These are phyloP conservation scores for Coemansia sp. DNA, from an alignment of 192 early-diverging fungal genomes.

Conservation along the genomic window DNA sequence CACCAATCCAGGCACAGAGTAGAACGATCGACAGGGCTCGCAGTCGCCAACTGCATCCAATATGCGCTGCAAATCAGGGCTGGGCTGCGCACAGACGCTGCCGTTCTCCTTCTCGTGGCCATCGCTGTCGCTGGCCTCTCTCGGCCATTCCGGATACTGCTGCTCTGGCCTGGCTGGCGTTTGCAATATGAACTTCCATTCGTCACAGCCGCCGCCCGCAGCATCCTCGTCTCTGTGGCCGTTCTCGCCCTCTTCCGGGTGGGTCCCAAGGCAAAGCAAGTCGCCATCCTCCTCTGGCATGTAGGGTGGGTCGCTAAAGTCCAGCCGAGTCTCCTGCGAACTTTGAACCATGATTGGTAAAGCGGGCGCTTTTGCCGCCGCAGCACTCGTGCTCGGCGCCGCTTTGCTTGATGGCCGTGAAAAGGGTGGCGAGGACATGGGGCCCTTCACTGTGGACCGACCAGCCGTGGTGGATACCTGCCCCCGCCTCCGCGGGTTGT, in stretches of 20 bases:
- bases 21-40: constrained; percentile 37
- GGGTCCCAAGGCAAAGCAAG: constrained; percentile 30
- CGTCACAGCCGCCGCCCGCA: not conserved
- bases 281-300: constrained; percentile 10
- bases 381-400: not conserved
- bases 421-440: constrained; percentile 3
- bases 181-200: constrained; percentile 17
- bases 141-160: constrained; percentile 4
- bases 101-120: not conserved
- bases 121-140: not conserved
- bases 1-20: constrained; percentile 42
- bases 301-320: constrained; percentile 32
- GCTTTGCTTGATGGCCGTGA: not conserved
- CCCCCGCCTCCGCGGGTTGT: constrained; percentile 8
- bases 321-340: constrained; percentile 46
- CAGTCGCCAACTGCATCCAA: constrained; percentile 36
- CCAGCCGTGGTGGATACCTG: not conserved
- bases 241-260: constrained; percentile 18
- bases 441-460: not conserved
- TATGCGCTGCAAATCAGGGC: constrained; percentile 22
- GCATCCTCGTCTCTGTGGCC: not conserved
- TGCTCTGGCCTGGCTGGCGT: constrained; percentile 7
- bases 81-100: constrained; percentile 1
- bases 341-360: constrained; percentile 2
- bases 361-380: not conserved